Conservation (phyloP, 495 filamentous ascomycete species). For the Aspergillus conjunctus region DNA sequence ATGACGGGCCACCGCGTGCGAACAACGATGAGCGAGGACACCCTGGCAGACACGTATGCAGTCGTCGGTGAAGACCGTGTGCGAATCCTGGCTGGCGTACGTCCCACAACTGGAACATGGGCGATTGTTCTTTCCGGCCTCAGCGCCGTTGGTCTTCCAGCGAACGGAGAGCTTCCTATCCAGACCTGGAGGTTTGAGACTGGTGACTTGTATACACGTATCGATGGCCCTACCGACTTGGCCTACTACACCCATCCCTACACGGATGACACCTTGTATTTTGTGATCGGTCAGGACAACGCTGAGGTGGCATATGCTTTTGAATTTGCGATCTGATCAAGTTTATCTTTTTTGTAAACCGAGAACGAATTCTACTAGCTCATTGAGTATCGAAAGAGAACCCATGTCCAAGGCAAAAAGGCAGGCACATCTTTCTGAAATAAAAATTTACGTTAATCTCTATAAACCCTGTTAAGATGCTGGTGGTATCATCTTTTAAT, state of each 20-base stretch:
- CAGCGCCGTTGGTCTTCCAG: background rate
- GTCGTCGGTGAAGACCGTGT: background rate
- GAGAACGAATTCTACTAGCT: too few relatives aligned
- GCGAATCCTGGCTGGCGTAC: background rate
- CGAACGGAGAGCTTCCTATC: background rate
- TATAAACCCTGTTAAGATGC: too few relatives aligned
- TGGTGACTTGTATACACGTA: background rate
- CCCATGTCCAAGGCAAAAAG: too few relatives aligned
- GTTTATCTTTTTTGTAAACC: too few relatives aligned
- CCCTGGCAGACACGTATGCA: background rate
- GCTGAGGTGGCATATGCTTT: background rate
- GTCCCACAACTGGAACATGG: background rate
- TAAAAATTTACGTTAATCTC: too few relatives aligned
- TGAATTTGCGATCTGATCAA: background rate
- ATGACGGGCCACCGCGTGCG: slow-evolving; percentile 1
- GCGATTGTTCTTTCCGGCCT: background rate
- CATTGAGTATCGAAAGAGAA: too few relatives aligned
- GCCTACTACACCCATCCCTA: background rate
- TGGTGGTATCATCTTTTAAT: too few relatives aligned
- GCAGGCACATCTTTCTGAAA: too few relatives aligned
- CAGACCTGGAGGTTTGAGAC: background rate
- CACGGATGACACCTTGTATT: background rate
- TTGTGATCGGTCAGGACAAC: background rate
- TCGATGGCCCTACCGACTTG: background rate
- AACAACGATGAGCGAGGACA: background rate